A percentile compares a stretch with the other conserved stretches of the same genome.
phyloP scores from a whole-genome alignment of 768 basidiomycete species.

The Harrya chromipes region DNA sequence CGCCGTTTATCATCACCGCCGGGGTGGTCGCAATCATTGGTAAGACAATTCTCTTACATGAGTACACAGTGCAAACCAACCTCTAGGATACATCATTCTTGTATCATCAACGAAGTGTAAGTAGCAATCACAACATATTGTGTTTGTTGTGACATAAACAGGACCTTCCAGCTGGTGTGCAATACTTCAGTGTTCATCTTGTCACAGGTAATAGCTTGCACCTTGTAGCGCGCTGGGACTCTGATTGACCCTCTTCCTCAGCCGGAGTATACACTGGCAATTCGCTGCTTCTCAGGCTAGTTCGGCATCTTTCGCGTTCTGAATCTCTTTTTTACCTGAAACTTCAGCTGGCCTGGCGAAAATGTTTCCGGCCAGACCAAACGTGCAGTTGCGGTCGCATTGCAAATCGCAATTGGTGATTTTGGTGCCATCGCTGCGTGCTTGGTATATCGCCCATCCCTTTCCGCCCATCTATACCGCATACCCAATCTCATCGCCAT shows the following conservation, averaged over 20 bases:
- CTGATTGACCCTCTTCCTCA: background rate
- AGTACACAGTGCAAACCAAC: background rate
- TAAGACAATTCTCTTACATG: constrained; percentile 16
- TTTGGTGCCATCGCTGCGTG: constrained; percentile 57
- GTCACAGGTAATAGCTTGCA: constrained; percentile 31
- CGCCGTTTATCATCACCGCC: constrained; percentile 51
- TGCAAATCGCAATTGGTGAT: constrained; percentile 64
- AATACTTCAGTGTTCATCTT: constrained; percentile 57
- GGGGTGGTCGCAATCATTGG: constrained; percentile 52
- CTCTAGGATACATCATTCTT: constrained; percentile 54
- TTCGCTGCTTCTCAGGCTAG: constrained; percentile 51
- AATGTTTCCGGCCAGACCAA: constrained; percentile 71
- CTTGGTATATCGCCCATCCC: constrained; percentile 51
- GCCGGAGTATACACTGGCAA: constrained; percentile 59
- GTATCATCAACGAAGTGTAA: constrained; percentile 44
- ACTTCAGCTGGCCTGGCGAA: constrained; percentile 52
- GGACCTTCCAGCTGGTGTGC: constrained; percentile 40
- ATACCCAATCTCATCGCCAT: constrained; percentile 58
- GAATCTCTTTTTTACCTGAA: background rate
- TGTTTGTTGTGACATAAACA: background rate
- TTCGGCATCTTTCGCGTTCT: background rate
- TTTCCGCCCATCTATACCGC: constrained; percentile 45
- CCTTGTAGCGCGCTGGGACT: background rate
- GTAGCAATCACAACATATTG: constrained; percentile 7
- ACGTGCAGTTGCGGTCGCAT: constrained; percentile 56